phyloP scores from a whole-genome alignment of 805 yeast genomes.

The Wickerhamiella azyma region DNA sequence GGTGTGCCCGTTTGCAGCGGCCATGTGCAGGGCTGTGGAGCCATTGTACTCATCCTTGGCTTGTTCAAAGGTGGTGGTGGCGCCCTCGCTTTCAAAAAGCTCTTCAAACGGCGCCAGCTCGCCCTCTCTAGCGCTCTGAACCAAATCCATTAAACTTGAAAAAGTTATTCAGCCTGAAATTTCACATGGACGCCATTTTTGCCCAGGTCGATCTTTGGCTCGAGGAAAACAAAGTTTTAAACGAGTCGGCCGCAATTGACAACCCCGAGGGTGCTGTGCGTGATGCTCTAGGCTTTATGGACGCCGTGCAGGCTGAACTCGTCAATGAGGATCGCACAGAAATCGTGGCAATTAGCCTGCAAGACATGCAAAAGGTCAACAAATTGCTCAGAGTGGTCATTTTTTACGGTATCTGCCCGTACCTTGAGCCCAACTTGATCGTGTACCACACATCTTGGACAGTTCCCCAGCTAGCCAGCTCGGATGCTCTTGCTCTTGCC shows the following conservation, averaged over 20 bases:
- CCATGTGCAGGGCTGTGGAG: conserved; percentile 83
- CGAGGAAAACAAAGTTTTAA: neutral
- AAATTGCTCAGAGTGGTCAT: conserved; percentile 50
- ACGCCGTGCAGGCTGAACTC: neutral
- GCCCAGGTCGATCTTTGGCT: neutral
- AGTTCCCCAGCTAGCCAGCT: neutral
- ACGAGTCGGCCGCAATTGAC: neutral
- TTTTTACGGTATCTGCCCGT: conserved; percentile 57
- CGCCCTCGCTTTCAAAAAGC: conserved; percentile 39
- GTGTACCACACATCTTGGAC: neutral
- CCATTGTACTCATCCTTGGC: conserved; percentile 51
- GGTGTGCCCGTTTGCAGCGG: conserved; percentile 84
- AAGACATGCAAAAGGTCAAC: conserved; percentile 68
- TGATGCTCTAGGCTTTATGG: neutral
- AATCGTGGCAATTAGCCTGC: conserved; percentile 49
- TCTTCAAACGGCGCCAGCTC: conserved; percentile 64
- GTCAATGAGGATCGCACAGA: conserved; percentile 7
- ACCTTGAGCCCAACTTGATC: conserved; percentile 29
- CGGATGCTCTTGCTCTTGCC: neutral
- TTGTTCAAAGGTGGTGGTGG: conserved; percentile 28
- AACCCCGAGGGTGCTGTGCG: neutral
- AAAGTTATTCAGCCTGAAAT: neutral
- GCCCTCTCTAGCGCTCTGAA: conserved; percentile 69
- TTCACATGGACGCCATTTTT: conserved; percentile 4
- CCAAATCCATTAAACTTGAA: conserved; percentile 26